These are phyloP conservation scores for Geotrichum histeridarum DNA, from an alignment of 1,139 yeast genomes.

Conservation along the genomic window DNA sequence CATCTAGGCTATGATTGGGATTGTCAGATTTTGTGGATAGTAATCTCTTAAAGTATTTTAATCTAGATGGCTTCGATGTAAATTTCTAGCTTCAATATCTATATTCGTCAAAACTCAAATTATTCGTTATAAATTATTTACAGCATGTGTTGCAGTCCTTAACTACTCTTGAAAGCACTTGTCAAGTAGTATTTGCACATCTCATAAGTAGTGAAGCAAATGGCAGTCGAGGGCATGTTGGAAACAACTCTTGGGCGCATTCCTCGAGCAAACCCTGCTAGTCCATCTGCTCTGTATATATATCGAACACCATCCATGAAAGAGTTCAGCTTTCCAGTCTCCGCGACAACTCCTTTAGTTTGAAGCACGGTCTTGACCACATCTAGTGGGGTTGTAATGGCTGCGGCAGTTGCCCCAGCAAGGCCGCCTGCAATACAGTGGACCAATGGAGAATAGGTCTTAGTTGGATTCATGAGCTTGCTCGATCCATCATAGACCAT, in stretches of 20 bases:
- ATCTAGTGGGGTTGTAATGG: conserved; percentile 91
- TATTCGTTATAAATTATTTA: neutral
- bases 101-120: too few species aligned
- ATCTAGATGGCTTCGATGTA: too few species aligned
- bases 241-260: conserved; percentile 86
- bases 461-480: conserved; percentile 69
- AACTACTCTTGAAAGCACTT: conserved; percentile 14
- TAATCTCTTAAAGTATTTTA: too few species aligned
- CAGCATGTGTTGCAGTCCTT: neutral
- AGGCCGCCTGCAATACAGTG: conserved; percentile 94
- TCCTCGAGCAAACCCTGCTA: conserved; percentile 73
- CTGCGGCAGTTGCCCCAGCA: conserved; percentile 96
- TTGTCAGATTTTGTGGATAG: too few species aligned
- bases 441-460: conserved; percentile 76
- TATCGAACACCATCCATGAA: conserved; percentile 67
- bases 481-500: conserved; percentile 86
- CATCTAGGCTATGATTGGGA: too few species aligned
- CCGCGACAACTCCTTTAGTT: conserved; percentile 44
- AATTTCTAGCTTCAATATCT: too few species aligned
- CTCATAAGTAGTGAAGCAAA: conserved; percentile 97
- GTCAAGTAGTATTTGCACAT: conserved; percentile 75
- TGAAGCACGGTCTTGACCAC: conserved; percentile 91
- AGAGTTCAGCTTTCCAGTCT: conserved; percentile 54
- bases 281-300: conserved; percentile 62
- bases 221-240: conserved; percentile 95